Conservation (phyloP, 2,329 filamentous ascomycete species). For the Colletotrichum gloeosporioides region DNA sequence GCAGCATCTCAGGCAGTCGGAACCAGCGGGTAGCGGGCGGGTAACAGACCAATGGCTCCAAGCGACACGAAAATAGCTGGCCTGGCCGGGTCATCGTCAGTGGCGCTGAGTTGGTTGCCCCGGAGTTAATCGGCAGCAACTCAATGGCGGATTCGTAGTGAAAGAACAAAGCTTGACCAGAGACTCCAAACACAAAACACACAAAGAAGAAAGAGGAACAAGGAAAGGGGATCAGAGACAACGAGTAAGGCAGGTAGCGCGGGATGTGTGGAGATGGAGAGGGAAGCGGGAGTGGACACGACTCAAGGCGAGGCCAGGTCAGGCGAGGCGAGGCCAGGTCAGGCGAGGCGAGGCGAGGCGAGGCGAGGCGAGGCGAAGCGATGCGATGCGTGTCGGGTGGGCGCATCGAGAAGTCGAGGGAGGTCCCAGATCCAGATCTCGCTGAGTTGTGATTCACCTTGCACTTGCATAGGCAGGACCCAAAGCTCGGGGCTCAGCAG, state of each 20-base stretch:
- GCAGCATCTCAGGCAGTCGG: not conserved
- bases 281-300: not conserved
- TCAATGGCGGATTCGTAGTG: not conserved
- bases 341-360: not conserved
- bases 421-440: constrained; percentile 3
- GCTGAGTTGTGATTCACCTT: not conserved
- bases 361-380: not conserved
- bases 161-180: not conserved
- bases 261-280: not conserved
- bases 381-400: not conserved
- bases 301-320: not conserved
- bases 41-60: not conserved
- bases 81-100: not conserved
- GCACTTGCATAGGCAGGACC: not conserved
- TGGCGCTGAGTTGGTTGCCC: not conserved
- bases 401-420: not conserved
- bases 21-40: not conserved
- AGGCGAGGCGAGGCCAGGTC: not conserved
- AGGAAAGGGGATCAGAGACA: not conserved
- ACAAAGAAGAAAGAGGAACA: not conserved
- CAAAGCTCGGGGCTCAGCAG: not conserved
- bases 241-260: not conserved
- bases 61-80: not conserved
- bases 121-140: not conserved
- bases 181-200: not conserved